Base-by-base conservation (phyloP, 805 yeast genomes). In the Saturnispora kantuleensis region DNA sequence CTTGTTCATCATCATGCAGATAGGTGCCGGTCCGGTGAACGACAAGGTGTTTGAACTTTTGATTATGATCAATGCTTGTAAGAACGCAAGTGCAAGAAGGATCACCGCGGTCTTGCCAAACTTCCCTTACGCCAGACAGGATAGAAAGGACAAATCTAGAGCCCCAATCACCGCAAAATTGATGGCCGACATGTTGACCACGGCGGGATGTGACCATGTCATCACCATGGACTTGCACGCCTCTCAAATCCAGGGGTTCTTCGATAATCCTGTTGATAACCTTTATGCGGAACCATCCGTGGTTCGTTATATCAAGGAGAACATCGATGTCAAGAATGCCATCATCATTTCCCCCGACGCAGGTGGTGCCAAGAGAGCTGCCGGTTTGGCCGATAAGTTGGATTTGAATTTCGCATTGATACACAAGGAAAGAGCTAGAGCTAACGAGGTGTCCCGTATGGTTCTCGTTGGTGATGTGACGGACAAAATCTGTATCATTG, bases 351-450 rank as follows among this genome's bases (percentile, higher is more conserved):
- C 93, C 1, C 94, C 94, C 5, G 94, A 84, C 66, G 94, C 93
- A 7, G 94, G 94, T 60, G 94, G 94, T 50, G 93, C 93, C 47
- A 84, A 84, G 59, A 74, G 94, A 66, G 93, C 85, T n/a, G 93
- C 93, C 9, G 80, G 83, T 9, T 67, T 84, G 52, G 93, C 93
- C 42, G 93, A 84, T 60, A 73, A 81, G 49, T 65, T 84, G 52
- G 93, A 84, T 62, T 67, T 82, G 59, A 82, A 82, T 58, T 84
- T 84, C 65, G 93, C 93, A 17, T 74, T 84, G 63, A 84, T 84
- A 54, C 93, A 84, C 63, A 84, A 84, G 62, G 94, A 84, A 64
- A 72, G 94, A 61, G 85, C 83, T 18, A 72, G 81, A 50, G 93
- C 93, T 28, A 84, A 84, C 58, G 93, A 84, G 59, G 89, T 84